Conservation (phyloP, 768 basidiomycete species). For the Tricholoma sp. region DNA sequence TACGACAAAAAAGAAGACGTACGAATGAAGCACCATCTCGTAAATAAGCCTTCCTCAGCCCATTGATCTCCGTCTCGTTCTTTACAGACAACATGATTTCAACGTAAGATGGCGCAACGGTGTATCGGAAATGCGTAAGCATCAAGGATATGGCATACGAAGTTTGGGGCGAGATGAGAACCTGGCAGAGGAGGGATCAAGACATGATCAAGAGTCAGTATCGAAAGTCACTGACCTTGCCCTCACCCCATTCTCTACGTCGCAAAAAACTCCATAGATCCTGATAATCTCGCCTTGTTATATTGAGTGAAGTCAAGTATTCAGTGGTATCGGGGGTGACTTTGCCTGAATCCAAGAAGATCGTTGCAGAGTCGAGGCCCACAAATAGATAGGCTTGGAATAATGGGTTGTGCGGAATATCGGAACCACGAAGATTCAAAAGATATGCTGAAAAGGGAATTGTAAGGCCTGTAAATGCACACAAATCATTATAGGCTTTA, state of each 20-base stretch:
- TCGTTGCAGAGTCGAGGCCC: constrained; percentile 48
- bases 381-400: constrained; percentile 87
- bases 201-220: constrained; percentile 3
- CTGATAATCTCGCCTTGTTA: constrained; percentile 64
- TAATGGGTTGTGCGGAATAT: constrained; percentile 89
- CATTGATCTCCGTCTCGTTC: constrained; percentile 81
- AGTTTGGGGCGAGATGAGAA: constrained; percentile 68
- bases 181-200: constrained; percentile 24
- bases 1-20: constrained; percentile 28
- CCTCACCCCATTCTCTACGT: constrained; percentile 69
- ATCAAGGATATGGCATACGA: constrained; percentile 83
- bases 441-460: constrained; percentile 56
- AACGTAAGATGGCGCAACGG: constrained; percentile 62
- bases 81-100: constrained; percentile 83
- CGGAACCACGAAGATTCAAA: constrained; percentile 84
- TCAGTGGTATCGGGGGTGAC: constrained; percentile 49
- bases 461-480: neutral
- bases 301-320: constrained; percentile 52
- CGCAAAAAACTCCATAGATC: constrained; percentile 78
- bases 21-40: constrained; percentile 86
- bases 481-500: constrained; percentile 24
- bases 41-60: constrained; percentile 77
- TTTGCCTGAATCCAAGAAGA: constrained; percentile 75
- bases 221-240: constrained; percentile 45
- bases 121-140: constrained; percentile 79